Evolutionary conservation across 768 basidiomycete genomes (phyloP).

Genomic region (Dioszegia aurantiaca): DNA sequence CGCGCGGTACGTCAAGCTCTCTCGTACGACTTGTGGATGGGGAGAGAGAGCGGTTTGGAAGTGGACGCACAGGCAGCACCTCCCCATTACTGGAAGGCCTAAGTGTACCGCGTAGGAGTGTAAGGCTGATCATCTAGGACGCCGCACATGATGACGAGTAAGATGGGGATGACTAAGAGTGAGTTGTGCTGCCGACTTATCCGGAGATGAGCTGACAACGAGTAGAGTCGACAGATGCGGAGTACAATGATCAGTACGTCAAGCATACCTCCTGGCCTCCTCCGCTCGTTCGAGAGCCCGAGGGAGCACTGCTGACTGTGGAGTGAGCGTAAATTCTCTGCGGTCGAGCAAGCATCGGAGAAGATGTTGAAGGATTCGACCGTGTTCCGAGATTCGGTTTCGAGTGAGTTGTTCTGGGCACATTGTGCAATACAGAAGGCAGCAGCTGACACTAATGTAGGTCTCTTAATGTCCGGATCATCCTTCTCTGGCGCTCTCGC

Average conservation of each 20-base stretch:
- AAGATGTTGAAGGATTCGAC: conserved; percentile 90
- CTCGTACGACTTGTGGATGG: conserved; percentile 1
- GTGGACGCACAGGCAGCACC: background rate
- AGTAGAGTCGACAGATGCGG: conserved; percentile 74
- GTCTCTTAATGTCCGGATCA: conserved; percentile 51
- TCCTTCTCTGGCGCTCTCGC: conserved; percentile 53
- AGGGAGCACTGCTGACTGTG: conserved; percentile 3
- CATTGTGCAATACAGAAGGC: background rate
- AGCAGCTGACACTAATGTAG: conserved; percentile 22
- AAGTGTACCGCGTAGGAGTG: background rate
- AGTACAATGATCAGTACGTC: conserved; percentile 76
- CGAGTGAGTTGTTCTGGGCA: conserved; percentile 55
- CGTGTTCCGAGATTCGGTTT: conserved; percentile 78
- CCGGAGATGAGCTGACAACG: conserved; percentile 14
- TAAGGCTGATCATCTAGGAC: conserved; percentile 58
- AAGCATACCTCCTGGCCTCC: background rate
- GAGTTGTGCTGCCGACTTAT: conserved; percentile 45
- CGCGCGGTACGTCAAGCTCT: conserved; percentile 60
- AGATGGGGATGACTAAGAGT: conserved; percentile 93
- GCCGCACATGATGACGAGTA: conserved; percentile 81
- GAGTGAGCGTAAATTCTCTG: conserved; percentile 66
- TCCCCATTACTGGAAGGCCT: background rate
- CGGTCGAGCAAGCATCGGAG: conserved; percentile 76
- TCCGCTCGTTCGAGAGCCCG: background rate
- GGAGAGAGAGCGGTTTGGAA: background rate